Base-by-base conservation (phyloP, 2,329 filamentous ascomycete species). In the Beauveria rudraprayagi region DNA sequence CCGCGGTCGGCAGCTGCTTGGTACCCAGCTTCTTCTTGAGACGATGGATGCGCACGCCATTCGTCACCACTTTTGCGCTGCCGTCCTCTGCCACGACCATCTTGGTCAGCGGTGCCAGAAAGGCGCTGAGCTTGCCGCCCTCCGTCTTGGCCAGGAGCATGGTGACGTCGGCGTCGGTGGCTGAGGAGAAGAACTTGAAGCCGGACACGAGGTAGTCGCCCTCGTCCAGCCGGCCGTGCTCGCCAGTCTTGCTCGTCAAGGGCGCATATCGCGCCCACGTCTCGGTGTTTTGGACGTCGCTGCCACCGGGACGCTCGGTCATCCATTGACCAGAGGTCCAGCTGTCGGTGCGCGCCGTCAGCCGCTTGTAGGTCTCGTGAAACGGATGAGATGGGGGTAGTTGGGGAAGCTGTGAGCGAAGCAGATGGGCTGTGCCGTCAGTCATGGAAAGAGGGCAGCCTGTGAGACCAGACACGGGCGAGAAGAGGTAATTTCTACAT, bases 291-390 rank as follows among this genome's bases (percentile, higher is more conserved):
- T 63, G 61, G 5, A 64, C 61, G 26, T 64, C 63, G 40, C 63
- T 64, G 44, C 63, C 61, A 5, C 63, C 63, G 3, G 63, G 41
- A 3, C 63, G 61, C 50, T 64, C 63, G 2, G 63, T 64, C 63
- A 64, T 64, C 63, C 63, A 64, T 47, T 64, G 63, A 14, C 63
- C 61, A 16, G 63, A 64, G 6, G 61, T 63, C 63, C 63, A 64
- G 24, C 22, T 40, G 26, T 48, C 50, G 14, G 55, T 52, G 40
- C 62, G 54, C 1, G 59, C 59, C 7, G 46, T 59, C 22, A 64
- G 58, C 3, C 54, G 57, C 1, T 22, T 3, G 51, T 61, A 64
- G 1, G 56, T 44, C 7, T 64, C 61, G 22, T 59, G 61, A 17
- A 64, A 64, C 2, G 63, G 63, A 26, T 64, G 63, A 3, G 50